phyloP scores from a whole-genome alignment of 371 early-diverging fungal species.

The Sporodiniella umbellata region DNA sequence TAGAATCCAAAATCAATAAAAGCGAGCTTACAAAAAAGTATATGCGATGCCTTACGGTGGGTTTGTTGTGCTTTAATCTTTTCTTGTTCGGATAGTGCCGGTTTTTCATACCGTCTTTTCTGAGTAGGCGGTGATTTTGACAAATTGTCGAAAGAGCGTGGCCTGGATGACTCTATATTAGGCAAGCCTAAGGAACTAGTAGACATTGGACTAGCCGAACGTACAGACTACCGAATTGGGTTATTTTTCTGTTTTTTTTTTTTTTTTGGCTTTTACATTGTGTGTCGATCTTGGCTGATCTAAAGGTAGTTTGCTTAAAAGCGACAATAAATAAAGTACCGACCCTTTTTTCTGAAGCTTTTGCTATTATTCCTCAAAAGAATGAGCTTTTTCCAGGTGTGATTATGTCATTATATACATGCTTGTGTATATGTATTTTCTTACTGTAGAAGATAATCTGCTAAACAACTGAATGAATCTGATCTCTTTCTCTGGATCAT shows the following conservation, averaged over 20 bases:
- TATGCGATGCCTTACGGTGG: conserved; percentile 5
- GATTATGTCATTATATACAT: background rate
- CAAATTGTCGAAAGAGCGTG: too few relatives aligned
- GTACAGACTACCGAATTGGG: background rate
- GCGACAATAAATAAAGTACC: conserved; percentile 65
- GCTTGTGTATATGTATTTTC: background rate
- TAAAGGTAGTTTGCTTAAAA: conserved; percentile 36
- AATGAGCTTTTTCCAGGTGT: too few relatives aligned
- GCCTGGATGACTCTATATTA: too few relatives aligned
- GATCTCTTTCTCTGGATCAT: conserved; percentile 51
- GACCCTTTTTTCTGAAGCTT: conserved; percentile 66
- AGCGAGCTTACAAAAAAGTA: background rate
- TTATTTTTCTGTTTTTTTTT: too few relatives aligned
- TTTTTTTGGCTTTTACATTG: background rate
- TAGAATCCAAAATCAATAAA: conserved; percentile 56
- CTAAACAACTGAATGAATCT: conserved; percentile 64
- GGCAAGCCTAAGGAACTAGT: conserved; percentile 10
- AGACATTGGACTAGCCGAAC: background rate
- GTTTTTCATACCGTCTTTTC: too few relatives aligned
- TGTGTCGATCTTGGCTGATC: background rate
- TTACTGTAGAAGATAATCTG: conserved; percentile 58
- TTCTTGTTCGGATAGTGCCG: too few relatives aligned
- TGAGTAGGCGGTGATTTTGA: too few relatives aligned
- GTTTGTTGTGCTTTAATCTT: conserved; percentile 25
- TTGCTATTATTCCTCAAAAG: conserved; percentile 37